These are phyloP conservation scores for Wickerhamomyces rabaulensis DNA, from an alignment of 805 yeast genomes.

Conservation along the genomic window DNA sequence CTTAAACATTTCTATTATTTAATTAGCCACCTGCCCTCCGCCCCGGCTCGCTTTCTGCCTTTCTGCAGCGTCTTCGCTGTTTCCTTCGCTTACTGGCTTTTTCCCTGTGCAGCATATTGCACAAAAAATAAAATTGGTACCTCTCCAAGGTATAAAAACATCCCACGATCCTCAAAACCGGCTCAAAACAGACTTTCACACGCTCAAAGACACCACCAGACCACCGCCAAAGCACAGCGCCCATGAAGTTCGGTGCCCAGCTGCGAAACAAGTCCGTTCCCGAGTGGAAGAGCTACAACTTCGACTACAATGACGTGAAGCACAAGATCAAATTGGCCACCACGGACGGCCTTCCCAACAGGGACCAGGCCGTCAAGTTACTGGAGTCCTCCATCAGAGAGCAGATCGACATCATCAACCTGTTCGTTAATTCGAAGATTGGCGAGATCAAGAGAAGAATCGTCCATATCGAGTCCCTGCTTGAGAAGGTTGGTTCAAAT, in stretches of 20 bases:
- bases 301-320: constrained; percentile 79
- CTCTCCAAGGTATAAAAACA: no score
- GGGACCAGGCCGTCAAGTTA: constrained; percentile 15
- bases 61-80: no score
- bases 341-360: constrained; percentile 1
- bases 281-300: constrained; percentile 81
- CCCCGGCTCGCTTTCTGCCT: no score
- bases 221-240: not conserved
- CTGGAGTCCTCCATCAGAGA: constrained; percentile 43
- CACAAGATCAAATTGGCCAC: constrained; percentile 53
- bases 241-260: constrained; percentile 88
- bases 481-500: constrained; percentile 19
- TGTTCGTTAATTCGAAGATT: constrained; percentile 62
- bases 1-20: no score
- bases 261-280: constrained; percentile 72
- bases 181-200: no score
- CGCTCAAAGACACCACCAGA: no score
- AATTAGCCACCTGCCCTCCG: no score
- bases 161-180: no score
- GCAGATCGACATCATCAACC: constrained; percentile 52
- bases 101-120: no score
- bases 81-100: no score
- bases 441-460: constrained; percentile 61
- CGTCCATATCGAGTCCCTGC: constrained; percentile 31
- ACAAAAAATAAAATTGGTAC: no score